Evolutionary conservation across 2,329 filamentous ascomycete genomes (phyloP), one percentile per base, ranked within the genome.

Genomic region (Cladophialophora bantiana): DNA sequence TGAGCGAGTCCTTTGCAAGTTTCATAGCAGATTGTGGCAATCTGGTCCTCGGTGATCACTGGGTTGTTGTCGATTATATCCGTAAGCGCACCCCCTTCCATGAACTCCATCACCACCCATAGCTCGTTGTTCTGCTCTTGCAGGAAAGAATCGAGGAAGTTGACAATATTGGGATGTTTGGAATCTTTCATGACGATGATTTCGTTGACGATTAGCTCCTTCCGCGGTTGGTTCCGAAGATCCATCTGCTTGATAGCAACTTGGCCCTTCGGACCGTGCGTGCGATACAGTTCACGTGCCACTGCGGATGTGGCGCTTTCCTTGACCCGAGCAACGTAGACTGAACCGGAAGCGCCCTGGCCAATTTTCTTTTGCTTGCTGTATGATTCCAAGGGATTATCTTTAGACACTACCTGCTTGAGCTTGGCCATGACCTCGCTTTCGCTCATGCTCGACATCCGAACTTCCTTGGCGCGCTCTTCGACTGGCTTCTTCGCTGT

Each of bases 131-230:
- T 93, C 79, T 95, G 94, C 78, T 97, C 96, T 75, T 95, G 92
- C 76, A 99, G 82, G 84, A 98, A 99, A 3, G 94, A 94, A 74
- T 99, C 95, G 38, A 99, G 83, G 82, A 97, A 99, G 81, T 99
- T 99, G 80, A 99, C 95, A 83, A 99, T 99, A 80, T 99, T 99
- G 68, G 91, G 90, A 79, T 99, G 95, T 77, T 94, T 92, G 83
- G 93, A 97, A 82, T 99, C 95, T 83, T 98, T 97, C 95, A 99
- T 99, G 67, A 99, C 95, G 83, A 99, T 96, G 76, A 99, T 99
- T 77, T 99, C 95, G 79, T 99, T 99, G 61, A 99, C 95, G 76
- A 99, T 99, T 75, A 99, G 83, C 80, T 99, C 95, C 84, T 99
- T 99, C 66, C 95, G 87, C 56, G 95, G 95, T 79, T 99, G 95